Conservation (phyloP, 768 basidiomycete genomes). For the Mycena sanguinolenta region DNA sequence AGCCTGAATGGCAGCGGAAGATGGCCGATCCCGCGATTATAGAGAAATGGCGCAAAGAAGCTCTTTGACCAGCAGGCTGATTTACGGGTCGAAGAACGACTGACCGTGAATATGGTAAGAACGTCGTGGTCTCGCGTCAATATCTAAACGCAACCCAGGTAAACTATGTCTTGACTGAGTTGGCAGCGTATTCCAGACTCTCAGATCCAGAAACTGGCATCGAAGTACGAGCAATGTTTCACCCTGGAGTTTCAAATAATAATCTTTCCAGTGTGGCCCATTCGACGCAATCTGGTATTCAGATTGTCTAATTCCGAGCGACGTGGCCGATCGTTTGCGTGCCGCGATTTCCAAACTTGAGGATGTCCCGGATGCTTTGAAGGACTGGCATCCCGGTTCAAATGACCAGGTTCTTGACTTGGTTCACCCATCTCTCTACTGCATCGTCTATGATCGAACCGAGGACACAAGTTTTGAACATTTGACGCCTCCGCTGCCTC, state of each 20-base stretch:
- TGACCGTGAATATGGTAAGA: constrained; percentile 33
- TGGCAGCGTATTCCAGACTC: constrained; percentile 34
- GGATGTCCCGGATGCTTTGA: constrained; percentile 48
- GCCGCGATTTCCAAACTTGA: constrained; percentile 48
- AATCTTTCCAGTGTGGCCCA: constrained; percentile 31
- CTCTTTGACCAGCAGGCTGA: constrained; percentile 30
- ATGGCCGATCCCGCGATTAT: constrained; percentile 24
- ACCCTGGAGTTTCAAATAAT: not conserved
- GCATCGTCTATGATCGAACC: constrained; percentile 54
- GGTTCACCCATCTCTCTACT: constrained; percentile 60
- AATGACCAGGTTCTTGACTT: constrained; percentile 59
- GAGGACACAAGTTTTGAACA: no score
- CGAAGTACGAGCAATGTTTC: constrained; percentile 11
- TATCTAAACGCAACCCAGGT: constrained; percentile 20
- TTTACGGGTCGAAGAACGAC: not conserved
- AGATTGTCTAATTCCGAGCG: constrained; percentile 46
- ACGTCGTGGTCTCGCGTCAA: not conserved
- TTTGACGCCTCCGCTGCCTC: not conserved
- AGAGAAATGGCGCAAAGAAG: constrained; percentile 37
- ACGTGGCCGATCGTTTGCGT: constrained; percentile 43
- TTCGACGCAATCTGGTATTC: constrained; percentile 44
- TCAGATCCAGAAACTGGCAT: constrained; percentile 30
- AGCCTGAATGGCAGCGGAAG: constrained; percentile 33
- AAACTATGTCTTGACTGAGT: constrained; percentile 36
- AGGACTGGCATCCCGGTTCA: constrained; percentile 63